A percentile compares a stretch with the other conserved stretches of the same genome.
phyloP scores from a whole-genome alignment of 805 yeast species.

The Kuraishia cidri region DNA sequence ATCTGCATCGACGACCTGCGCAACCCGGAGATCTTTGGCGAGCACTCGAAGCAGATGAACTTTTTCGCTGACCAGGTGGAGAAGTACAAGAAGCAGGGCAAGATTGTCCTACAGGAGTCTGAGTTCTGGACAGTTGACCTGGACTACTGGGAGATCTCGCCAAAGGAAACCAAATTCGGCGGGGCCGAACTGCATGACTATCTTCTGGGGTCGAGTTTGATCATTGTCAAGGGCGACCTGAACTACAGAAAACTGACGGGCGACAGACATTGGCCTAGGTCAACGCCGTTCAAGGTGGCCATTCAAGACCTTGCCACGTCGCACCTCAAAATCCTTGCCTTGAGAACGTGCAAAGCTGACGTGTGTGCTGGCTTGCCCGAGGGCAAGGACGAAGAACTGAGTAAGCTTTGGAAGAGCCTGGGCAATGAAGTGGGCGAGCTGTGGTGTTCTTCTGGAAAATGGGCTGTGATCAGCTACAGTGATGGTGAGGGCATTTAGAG shows the following conservation, averaged over 20 bases:
- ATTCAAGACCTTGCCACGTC: constrained; percentile 58
- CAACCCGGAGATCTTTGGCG: constrained; percentile 41
- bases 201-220: constrained; percentile 54
- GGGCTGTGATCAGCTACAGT: constrained; percentile 77
- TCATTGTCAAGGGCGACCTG: constrained; percentile 90
- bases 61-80: constrained; percentile 36
- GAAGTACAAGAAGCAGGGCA: constrained; percentile 33
- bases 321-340: constrained; percentile 58
- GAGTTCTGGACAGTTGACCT: constrained; percentile 82
- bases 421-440: constrained; percentile 60
- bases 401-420: constrained; percentile 40
- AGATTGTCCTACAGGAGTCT: constrained; percentile 43
- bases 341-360: constrained; percentile 95
- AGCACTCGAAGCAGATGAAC: constrained; percentile 35
- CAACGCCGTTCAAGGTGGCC: constrained; percentile 66
- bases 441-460: constrained; percentile 88
- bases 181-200: constrained; percentile 56
- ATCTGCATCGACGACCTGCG: constrained; percentile 46
- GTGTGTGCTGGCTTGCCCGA: constrained; percentile 77
- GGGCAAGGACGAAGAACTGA: constrained; percentile 66
- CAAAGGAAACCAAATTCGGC: constrained; percentile 40
- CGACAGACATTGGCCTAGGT: constrained; percentile 80
- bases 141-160: constrained; percentile 65
- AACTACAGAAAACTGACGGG: constrained; percentile 92
- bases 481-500: constrained; percentile 20